phyloP scores from a whole-genome alignment of 2,329 filamentous ascomycete species.

The Trichophyton schoenleinii region DNA sequence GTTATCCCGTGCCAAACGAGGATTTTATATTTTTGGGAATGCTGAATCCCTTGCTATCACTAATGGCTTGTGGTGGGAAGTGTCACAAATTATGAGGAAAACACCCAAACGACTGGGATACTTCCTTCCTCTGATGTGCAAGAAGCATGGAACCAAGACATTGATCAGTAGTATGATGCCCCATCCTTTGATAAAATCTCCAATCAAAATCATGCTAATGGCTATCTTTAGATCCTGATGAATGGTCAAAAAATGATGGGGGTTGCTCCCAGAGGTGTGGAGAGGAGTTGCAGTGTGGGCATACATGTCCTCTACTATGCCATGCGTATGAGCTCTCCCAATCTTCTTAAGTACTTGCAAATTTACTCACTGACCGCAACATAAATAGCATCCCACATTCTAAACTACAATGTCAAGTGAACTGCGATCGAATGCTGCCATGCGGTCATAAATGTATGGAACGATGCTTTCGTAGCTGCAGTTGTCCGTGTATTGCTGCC shows the following conservation, averaged over 20 bases:
- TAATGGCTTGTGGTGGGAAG: slow-evolving; percentile 40
- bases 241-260: slow-evolving; percentile 43
- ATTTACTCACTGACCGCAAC: not conserved
- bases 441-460: slow-evolving; percentile 30
- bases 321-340: slow-evolving; percentile 34
- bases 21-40: slow-evolving; percentile 79
- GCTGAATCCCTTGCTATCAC: slow-evolving; percentile 39
- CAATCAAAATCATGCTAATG: not conserved
- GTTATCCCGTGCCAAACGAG: slow-evolving; percentile 57
- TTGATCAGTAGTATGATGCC: slow-evolving; percentile 36
- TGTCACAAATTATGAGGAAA: slow-evolving; percentile 33
- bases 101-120: slow-evolving; percentile 31
- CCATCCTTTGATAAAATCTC: not conserved
- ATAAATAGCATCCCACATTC: slow-evolving; percentile 30
- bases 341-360: slow-evolving; percentile 1
- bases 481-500: slow-evolving; percentile 18
- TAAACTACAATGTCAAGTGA: slow-evolving; percentile 23
- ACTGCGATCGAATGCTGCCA: slow-evolving; percentile 23
- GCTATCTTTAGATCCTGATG: slow-evolving; percentile 30
- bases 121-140: slow-evolving; percentile 52
- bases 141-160: slow-evolving; percentile 43
- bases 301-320: slow-evolving; percentile 40
- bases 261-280: slow-evolving; percentile 42
- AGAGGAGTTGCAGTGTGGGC: slow-evolving; percentile 37
- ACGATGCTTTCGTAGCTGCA: slow-evolving; percentile 23